phyloP scores from a whole-genome alignment of 1,139 yeast genomes.

The Taphrina communis region DNA sequence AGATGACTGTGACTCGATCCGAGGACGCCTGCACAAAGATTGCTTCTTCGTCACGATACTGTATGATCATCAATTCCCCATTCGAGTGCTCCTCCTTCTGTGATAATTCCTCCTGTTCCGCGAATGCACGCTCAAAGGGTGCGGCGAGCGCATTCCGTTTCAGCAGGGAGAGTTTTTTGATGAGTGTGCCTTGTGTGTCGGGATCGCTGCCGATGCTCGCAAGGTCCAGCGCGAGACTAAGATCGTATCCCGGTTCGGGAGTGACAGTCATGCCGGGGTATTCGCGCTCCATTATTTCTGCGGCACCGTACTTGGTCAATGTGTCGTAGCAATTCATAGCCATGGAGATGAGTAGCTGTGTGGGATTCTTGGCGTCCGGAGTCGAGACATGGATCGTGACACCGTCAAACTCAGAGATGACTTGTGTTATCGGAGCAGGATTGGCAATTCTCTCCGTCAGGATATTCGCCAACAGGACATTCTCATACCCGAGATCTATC shows the following conservation, averaged over 20 bases:
- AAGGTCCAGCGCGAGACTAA: slow-evolving; percentile 74
- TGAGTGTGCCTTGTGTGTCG: slow-evolving; percentile 23
- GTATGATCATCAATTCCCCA: slow-evolving; percentile 72
- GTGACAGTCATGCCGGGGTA: slow-evolving; percentile 55
- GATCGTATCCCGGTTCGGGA: slow-evolving; percentile 68
- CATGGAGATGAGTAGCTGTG: slow-evolving; percentile 69
- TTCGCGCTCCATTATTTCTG: slow-evolving; percentile 54
- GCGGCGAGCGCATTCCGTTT: slow-evolving; percentile 91
- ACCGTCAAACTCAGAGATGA: slow-evolving; percentile 92
- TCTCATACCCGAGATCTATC: slow-evolving; percentile 40
- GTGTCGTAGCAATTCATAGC: slow-evolving; percentile 80
- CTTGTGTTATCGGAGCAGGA: slow-evolving; percentile 76
- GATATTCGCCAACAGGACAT: slow-evolving; percentile 32
- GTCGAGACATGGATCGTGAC: slow-evolving; percentile 92
- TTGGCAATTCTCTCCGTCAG: slow-evolving; percentile 31
- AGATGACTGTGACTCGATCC: slow-evolving; percentile 95
- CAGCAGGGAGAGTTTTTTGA: slow-evolving; percentile 65
- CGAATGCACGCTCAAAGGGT: slow-evolving; percentile 86
- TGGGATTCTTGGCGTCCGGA: slow-evolving; percentile 62
- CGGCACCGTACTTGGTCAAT: slow-evolving; percentile 67
- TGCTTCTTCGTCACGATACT: slow-evolving; percentile 91
- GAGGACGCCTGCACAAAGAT: slow-evolving; percentile 89
- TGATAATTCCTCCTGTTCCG: slow-evolving; percentile 51
- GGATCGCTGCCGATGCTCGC: slow-evolving; percentile 46
- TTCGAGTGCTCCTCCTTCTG: slow-evolving; percentile 55